Evolutionary conservation across 331 rosid species (phyloP).

Genomic region (Malus hybrid): DNA sequence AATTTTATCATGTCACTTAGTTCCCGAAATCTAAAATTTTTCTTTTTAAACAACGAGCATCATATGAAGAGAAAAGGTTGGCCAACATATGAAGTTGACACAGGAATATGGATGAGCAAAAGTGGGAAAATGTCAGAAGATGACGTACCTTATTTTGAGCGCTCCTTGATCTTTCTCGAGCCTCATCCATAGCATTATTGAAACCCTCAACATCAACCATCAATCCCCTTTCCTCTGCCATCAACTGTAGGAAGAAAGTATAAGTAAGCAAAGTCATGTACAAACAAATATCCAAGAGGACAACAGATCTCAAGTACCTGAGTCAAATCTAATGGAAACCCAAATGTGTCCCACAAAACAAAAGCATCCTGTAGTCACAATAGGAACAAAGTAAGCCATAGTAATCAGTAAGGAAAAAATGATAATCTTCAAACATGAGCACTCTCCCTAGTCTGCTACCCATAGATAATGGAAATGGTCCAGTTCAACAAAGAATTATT

Average conservation of each 20-base stretch:
- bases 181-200: constrained; percentile 75
- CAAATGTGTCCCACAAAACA: constrained; percentile 92
- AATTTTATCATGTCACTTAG: not conserved
- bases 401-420: not conserved
- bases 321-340: constrained; percentile 94
- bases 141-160: constrained; percentile 72
- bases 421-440: not conserved
- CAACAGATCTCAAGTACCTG: constrained; percentile 52
- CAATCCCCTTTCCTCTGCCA: constrained; percentile 93
- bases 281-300: not conserved
- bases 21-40: not conserved
- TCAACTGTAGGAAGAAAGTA: constrained; percentile 38
- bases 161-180: constrained; percentile 89
- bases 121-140: constrained; percentile 8
- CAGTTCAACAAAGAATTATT: not conserved
- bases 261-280: not conserved
- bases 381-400: constrained; percentile 6
- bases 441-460: not conserved
- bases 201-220: constrained; percentile 74
- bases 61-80: not conserved
- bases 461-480: not conserved
- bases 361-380: constrained; percentile 75
- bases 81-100: not conserved
- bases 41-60: not conserved
- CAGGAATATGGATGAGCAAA: not conserved